Evolutionary conservation across 306 rosid genomes (phyloP), one percentile per base, ranked within the genome.

Genomic region (Adenanthera pavonina): DNA sequence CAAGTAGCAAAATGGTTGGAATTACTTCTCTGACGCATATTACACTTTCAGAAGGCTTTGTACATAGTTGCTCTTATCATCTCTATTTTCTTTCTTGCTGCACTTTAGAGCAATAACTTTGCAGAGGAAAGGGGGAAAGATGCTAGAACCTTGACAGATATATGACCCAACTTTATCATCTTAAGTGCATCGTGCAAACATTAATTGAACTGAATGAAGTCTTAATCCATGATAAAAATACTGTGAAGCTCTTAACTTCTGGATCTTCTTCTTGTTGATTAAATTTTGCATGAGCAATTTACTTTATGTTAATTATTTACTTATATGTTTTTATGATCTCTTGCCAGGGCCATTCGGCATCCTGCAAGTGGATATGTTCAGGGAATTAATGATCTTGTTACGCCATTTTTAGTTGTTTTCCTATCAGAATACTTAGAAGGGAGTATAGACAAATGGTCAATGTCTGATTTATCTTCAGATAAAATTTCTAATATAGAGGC

Each of bases 281-380:
- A 46, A 5, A 25, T 56, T 72, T 30, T 46, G 70, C 51, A 2
- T 46, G 8, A 51, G 25, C n/a, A 19, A 52, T 52, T 69, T 66
- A 1, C n/a, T 51, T 5, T 51, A 38, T 76, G 46, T 34, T 49
- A 25, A 54, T 25, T 69, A 14, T 74, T 34, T 74, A 34, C 69
- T 52, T 13, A 78, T 49, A 53, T 64, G 64, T 44, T 83, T 78
- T 76, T 69, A 64, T 80, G 25, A 75, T 78, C 15, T 84, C 56
- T 86, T 85, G 51, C 74, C 90, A 93, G 97, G 97, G 96, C 97
- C 57, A 91, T 93, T 84, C 92, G 97, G 69, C 97, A 93, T 85
- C 97, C 97, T 74, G 97, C 97, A 73, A 93, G 97, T 82, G 97
- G 97, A 82, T 93, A 93, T 41, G 97, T 93, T 82, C 97, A 91